phyloP scores from a whole-genome alignment of 2,329 filamentous ascomycete genomes.

The Leptodontidium sp. region DNA sequence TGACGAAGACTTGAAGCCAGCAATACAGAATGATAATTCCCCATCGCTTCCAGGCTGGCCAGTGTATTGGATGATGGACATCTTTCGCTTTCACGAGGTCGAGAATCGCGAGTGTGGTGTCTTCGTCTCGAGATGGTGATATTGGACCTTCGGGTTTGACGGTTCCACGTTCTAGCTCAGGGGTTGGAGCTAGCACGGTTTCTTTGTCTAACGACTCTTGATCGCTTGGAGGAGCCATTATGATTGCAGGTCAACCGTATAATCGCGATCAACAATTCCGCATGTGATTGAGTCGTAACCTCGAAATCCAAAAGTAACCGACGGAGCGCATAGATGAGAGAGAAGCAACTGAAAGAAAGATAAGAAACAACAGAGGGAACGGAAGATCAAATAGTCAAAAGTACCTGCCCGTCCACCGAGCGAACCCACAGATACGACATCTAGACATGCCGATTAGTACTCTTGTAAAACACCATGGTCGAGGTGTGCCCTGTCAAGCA shows the following conservation, averaged over 20 bases:
- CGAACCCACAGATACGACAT: slow-evolving; percentile 5
- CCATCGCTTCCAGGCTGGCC: slow-evolving; percentile 42
- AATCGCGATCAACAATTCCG: background rate
- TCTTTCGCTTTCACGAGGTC: slow-evolving; percentile 42
- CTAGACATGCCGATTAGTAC: background rate
- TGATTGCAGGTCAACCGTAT: background rate
- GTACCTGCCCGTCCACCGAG: background rate
- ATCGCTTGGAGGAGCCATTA: slow-evolving; percentile 16
- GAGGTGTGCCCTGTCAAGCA: slow-evolving; percentile 9
- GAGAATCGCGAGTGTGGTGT: slow-evolving; percentile 38
- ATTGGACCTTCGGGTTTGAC: slow-evolving; percentile 23
- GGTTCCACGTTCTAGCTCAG: slow-evolving; percentile 27
- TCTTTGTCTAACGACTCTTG: slow-evolving; percentile 20
- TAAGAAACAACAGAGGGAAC: background rate
- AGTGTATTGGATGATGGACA: slow-evolving; percentile 43
- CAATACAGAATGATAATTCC: slow-evolving; percentile 39
- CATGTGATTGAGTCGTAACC: too few relatives aligned
- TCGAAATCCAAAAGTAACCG: background rate
- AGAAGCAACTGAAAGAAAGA: background rate
- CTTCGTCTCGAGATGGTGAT: slow-evolving; percentile 20
- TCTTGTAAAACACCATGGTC: background rate
- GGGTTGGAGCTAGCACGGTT: slow-evolving; percentile 9
- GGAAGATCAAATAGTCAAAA: background rate
- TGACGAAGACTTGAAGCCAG: slow-evolving; percentile 49
- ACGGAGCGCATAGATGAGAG: background rate